Evolutionary conservation across 2,329 filamentous ascomycete genomes (phyloP).

Genomic region (Trichoderma sp.): DNA sequence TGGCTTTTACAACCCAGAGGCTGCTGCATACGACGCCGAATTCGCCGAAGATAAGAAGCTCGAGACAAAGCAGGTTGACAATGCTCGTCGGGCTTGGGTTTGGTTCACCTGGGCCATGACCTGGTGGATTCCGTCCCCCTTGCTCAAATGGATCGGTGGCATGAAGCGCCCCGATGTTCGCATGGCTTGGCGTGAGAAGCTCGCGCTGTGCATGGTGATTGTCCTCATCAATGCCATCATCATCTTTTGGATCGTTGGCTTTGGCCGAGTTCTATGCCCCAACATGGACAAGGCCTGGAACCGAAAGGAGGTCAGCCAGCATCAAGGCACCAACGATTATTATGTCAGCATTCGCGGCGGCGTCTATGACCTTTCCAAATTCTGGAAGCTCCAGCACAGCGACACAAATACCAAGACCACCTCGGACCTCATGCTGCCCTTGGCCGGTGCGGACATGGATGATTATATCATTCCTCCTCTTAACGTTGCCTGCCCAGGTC

Average conservation of each 20-base stretch:
- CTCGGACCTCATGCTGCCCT: slow-evolving; percentile 65
- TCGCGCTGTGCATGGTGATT: slow-evolving; percentile 80
- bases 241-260: slow-evolving; percentile 88
- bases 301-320: slow-evolving; percentile 62
- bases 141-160: slow-evolving; percentile 76
- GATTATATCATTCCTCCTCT: slow-evolving; percentile 84
- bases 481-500: slow-evolving; percentile 66
- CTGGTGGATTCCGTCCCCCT: slow-evolving; percentile 89
- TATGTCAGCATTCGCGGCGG: slow-evolving; percentile 84
- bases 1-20: slow-evolving; percentile 70
- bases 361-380: slow-evolving; percentile 90
- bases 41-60: slow-evolving; percentile 74
- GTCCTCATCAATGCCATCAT: slow-evolving; percentile 75
- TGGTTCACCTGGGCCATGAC: slow-evolving; percentile 80
- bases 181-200: slow-evolving; percentile 95
- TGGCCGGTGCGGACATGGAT: slow-evolving; percentile 76
- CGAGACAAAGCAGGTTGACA: slow-evolving; percentile 63
- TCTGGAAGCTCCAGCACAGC: slow-evolving; percentile 82
- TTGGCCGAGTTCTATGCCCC: slow-evolving; percentile 83
- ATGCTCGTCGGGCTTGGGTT: slow-evolving; percentile 73
- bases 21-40: slow-evolving; percentile 67
- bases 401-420: slow-evolving; percentile 63
- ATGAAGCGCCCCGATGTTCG: slow-evolving; percentile 98
- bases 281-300: slow-evolving; percentile 91
- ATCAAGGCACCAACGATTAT: slow-evolving; percentile 72